Percentiles rank a stretch among this genome's conserved stretches.
Conservation (phyloP, 1,284 basidiomycete species). For the Tylopilus orsonianus region DNA sequence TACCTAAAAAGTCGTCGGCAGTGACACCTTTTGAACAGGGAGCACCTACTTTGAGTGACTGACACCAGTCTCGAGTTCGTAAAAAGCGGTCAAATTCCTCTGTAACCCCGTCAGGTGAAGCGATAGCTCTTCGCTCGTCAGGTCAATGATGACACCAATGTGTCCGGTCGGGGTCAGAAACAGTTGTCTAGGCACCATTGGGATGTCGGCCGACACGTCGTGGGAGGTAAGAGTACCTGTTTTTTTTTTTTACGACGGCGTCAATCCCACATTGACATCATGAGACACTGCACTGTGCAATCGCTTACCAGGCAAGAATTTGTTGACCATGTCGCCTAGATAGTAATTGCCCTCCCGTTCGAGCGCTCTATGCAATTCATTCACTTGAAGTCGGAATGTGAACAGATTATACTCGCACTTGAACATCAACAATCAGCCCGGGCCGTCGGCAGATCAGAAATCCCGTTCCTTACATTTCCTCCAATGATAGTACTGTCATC, state of each 20-base stretch:
- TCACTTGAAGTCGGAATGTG: conserved; percentile 56
- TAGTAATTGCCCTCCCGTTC: conserved; percentile 67
- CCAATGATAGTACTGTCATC: conserved; percentile 64
- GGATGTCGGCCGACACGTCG: conserved; percentile 36
- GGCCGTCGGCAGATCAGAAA: neutral
- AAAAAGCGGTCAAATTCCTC: conserved; percentile 67
- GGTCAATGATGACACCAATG: conserved; percentile 75
- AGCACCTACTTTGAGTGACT: conserved; percentile 63
- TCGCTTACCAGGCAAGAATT: conserved; percentile 61
- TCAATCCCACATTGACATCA: conserved; percentile 7
- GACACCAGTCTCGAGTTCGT: conserved; percentile 57
- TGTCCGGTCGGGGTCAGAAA: conserved; percentile 82
- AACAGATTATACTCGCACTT: conserved; percentile 81
- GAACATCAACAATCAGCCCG: conserved; percentile 9
- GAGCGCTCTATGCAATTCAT: conserved; percentile 42
- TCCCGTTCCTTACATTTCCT: conserved; percentile 62
- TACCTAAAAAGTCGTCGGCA: conserved; percentile 44
- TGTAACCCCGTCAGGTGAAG: conserved; percentile 75
- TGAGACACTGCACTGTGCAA: neutral
- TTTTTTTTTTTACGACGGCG: neutral
- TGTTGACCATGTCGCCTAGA: conserved; percentile 70
- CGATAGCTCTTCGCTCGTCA: conserved; percentile 53
- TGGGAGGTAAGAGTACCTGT: conserved; percentile 46
- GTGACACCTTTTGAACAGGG: neutral
- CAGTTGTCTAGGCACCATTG: conserved; percentile 60